Evolutionary conservation across 2,329 filamentous ascomycete genomes (phyloP).

Genomic region (Cladosporium velox): DNA sequence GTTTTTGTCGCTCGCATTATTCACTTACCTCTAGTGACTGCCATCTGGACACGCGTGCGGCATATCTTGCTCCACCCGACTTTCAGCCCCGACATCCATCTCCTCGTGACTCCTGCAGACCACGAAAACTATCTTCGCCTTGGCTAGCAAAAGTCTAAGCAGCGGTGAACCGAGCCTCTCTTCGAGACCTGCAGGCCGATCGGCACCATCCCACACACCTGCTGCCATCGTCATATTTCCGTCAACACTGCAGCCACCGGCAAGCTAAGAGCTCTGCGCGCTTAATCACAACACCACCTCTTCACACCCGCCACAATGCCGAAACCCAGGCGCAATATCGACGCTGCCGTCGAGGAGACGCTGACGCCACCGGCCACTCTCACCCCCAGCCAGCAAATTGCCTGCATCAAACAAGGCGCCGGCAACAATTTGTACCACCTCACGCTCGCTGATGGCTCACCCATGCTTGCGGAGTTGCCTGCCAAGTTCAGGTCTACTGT

Average conservation of each 20-base stretch:
- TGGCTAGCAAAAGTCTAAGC: slow-evolving; percentile 11
- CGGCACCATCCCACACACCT: slow-evolving; percentile 10
- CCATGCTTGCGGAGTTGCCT: slow-evolving; percentile 76
- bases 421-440: slow-evolving; percentile 90
- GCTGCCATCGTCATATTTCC: slow-evolving; percentile 16
- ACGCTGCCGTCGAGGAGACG: slow-evolving; percentile 75
- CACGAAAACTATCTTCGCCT: not conserved
- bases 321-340: slow-evolving; percentile 73
- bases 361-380: slow-evolving; percentile 60
- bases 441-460: slow-evolving; percentile 65
- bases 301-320: slow-evolving; percentile 54
- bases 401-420: slow-evolving; percentile 76
- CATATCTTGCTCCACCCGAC: not conserved
- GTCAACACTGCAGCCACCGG: slow-evolving; percentile 20
- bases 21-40: slow-evolving; percentile 1
- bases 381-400: slow-evolving; percentile 61
- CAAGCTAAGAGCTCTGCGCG: slow-evolving; percentile 14
- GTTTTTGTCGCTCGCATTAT: slow-evolving; percentile 1
- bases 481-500: slow-evolving; percentile 86
- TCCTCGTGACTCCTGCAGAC: not conserved
- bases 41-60: not conserved
- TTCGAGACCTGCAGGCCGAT: slow-evolving; percentile 11
- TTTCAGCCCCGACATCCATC: not conserved
- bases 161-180: slow-evolving; percentile 11
- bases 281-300: slow-evolving; percentile 7